These are phyloP conservation scores for Phlyctochytrium bullatum DNA, from an alignment of 192 early-diverging fungal genomes.

Conservation along the genomic window DNA sequence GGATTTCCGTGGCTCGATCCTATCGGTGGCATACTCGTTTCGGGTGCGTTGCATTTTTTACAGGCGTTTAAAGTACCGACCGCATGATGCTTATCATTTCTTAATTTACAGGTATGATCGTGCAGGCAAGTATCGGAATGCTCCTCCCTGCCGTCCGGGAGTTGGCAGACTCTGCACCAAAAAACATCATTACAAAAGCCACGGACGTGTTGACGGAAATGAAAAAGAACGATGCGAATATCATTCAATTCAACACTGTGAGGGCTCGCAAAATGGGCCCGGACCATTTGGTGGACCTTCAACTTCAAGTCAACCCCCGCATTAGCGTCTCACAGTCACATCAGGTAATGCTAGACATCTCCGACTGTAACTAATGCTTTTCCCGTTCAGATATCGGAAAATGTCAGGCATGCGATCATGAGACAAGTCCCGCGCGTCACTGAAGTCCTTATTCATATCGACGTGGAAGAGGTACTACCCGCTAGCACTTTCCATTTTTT, in stretches of 20 bases:
- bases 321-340: constrained; percentile 47
- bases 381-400: constrained; percentile 34
- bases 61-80: no score
- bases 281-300: constrained; percentile 53
- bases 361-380: neutral
- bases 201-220: neutral
- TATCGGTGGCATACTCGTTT: constrained; percentile 70
- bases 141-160: constrained; percentile 47
- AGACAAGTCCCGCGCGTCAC: constrained; percentile 8
- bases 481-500: neutral
- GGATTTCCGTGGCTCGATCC: constrained; percentile 74
- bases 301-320: constrained; percentile 46
- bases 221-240: constrained; percentile 30
- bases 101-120: constrained; percentile 46
- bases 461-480: constrained; percentile 29
- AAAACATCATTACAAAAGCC: neutral
- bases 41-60: constrained; percentile 36
- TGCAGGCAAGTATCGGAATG: constrained; percentile 60
- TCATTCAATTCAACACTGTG: constrained; percentile 43
- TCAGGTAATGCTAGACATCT: constrained; percentile 21
- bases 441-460: constrained; percentile 39
- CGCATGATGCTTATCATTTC: neutral
- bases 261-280: constrained; percentile 58
- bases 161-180: constrained; percentile 47
- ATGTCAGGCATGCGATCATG: constrained; percentile 27